Base-by-base conservation (phyloP, 148 eudicot species). In the Chenopodium album region DNA sequence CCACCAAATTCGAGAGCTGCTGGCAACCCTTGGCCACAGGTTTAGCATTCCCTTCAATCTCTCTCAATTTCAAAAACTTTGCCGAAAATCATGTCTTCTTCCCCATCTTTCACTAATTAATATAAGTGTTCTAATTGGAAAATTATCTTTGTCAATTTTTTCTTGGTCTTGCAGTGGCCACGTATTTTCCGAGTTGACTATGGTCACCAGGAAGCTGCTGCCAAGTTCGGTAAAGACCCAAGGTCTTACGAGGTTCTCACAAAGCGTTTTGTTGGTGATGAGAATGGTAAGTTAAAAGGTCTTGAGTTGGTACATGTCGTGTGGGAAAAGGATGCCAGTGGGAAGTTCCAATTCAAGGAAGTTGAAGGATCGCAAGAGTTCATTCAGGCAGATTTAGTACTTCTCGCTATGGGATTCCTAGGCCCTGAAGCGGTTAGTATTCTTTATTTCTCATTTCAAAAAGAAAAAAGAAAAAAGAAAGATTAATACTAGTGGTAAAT, bases 21-120 rank as follows among this genome's bases (percentile, higher is more conserved):
- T 1, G 99, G 95, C 73, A 96, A 96, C 79, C 99, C 99, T 75
- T 96, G 99, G 99, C 99, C 99, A 77, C 99, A 96, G 99, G 99
- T 94, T 41, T 59, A 8, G 84, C 29, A 17, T 20, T 68, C 70
- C 76, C 68, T 69, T 65, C 60, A 59, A 1, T n/a, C 34, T 68
- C 20, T 73, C 32, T 9, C 50, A 13, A 9, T 71, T n/a, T 72
- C 4, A 28, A 69, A 46, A 82, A 1, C 47, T 8, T 54, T 34
- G 14, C 12, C 20, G 54, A 4, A 22, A 48, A 31, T 41, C 47
- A 23, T 16, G 7, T 8, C 22, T 41, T 71, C 4, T 71, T 37
- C n/a, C 13, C 4, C 56, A 11, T 19, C 20, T n/a, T 7, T 4
- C 34, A 4, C 28, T 44, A 5, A 56, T 10, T 9, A 48, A 48